Evolutionary conservation across 164 flowering plant genomes (phyloP).

Genomic region (Nymphaea colorata): DNA sequence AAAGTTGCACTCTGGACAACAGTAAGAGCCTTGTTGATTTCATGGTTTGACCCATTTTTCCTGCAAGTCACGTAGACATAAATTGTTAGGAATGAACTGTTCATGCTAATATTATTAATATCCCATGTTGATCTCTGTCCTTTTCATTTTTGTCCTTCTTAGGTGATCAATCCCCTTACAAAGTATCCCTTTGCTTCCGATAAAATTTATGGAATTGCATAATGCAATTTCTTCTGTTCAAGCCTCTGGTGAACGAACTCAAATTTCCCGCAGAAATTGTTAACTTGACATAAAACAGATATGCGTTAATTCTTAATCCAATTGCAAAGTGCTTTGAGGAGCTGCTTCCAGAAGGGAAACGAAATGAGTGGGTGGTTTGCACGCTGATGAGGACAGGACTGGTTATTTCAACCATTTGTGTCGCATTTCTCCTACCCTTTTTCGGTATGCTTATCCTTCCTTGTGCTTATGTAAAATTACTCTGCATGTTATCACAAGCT

Average conservation of each 20-base stretch:
- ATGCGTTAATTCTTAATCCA: conserved; percentile 77
- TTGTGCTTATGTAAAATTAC: no score
- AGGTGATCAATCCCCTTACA: conserved; percentile 89
- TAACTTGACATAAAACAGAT: conserved; percentile 45
- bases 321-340: conserved; percentile 78
- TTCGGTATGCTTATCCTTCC: conserved; percentile 37
- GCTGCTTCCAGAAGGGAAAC: conserved; percentile 39
- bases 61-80: neutral
- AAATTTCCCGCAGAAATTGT: neutral
- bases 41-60: neutral
- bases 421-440: conserved; percentile 72
- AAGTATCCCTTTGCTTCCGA: conserved; percentile 62
- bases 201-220: no score
- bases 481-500: no score
- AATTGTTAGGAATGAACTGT: neutral
- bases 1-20: conserved; percentile 86
- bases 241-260: neutral
- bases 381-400: conserved; percentile 54
- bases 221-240: neutral
- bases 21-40: conserved; percentile 30
- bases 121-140: neutral
- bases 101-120: neutral
- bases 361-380: conserved; percentile 35
- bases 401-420: conserved; percentile 59
- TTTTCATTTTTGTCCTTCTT: conserved; percentile 14